A percentile compares a stretch with the other conserved stretches of the same genome.
phyloP scores from a whole-genome alignment of 2,329 filamentous ascomycete species.

The Leptographium radiaticola region DNA sequence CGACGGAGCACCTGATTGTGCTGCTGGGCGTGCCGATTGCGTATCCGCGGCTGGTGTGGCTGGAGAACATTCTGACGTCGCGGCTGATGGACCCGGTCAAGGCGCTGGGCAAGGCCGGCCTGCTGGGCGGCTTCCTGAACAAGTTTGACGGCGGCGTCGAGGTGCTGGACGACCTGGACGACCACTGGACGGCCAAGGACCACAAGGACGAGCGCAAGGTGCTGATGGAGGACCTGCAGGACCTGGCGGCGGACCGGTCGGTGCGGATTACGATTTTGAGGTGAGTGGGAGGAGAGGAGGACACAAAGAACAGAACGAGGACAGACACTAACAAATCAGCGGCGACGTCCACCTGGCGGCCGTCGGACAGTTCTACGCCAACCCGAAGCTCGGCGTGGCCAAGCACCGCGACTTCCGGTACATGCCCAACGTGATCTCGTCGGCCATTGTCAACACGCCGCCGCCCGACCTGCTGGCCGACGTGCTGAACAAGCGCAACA shows the following conservation, averaged over 20 bases:
- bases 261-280: constrained; percentile 81
- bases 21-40: constrained; percentile 73
- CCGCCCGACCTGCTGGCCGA: constrained; percentile 81
- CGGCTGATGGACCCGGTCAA: constrained; percentile 80
- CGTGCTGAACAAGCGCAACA: constrained; percentile 87
- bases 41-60: constrained; percentile 63
- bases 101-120: constrained; percentile 66
- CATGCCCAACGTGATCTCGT: constrained; percentile 92
- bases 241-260: constrained; percentile 84
- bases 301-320: too few relatives aligned
- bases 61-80: constrained; percentile 68
- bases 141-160: constrained; percentile 86
- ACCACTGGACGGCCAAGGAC: constrained; percentile 94
- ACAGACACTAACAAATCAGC: constrained; percentile 31
- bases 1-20: constrained; percentile 82
- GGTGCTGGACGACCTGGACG: constrained; percentile 81
- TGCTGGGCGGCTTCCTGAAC: constrained; percentile 72
- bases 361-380: constrained; percentile 89
- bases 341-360: constrained; percentile 91
- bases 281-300: constrained; percentile 20
- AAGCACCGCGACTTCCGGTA: constrained; percentile 93
- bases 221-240: constrained; percentile 82
- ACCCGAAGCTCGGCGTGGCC: constrained; percentile 61
- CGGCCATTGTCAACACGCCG: constrained; percentile 85
- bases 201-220: constrained; percentile 84